Percentiles rank a stretch among this genome's conserved stretches.
Conservation (phyloP, 257 asterid genomes). For the Solanum gandarillasii region DNA sequence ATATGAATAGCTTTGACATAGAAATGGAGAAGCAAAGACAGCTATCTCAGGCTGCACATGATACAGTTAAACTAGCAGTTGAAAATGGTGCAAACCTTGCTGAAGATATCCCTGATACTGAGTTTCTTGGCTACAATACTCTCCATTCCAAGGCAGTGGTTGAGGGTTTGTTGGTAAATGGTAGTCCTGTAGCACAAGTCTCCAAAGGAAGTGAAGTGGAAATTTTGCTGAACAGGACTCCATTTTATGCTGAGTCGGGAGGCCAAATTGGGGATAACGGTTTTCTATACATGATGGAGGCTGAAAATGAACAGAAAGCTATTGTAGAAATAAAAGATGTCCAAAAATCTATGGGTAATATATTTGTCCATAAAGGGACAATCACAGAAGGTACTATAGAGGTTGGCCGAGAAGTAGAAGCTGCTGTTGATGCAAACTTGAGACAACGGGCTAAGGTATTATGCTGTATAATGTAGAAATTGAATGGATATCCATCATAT, state of each 20-base stretch:
- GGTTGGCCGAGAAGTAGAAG: constrained; percentile 76
- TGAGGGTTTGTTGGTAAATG: constrained; percentile 66
- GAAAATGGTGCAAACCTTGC: constrained; percentile 64
- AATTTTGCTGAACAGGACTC: constrained; percentile 72
- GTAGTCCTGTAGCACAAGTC: constrained; percentile 56
- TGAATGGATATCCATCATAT: background rate
- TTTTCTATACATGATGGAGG: constrained; percentile 28
- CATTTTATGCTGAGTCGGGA: constrained; percentile 95
- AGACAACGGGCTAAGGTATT: constrained; percentile 88
- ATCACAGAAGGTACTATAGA: constrained; percentile 55
- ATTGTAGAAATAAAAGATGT: constrained; percentile 66
- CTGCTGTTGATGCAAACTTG: constrained; percentile 67
- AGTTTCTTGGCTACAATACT: constrained; percentile 67
- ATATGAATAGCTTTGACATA: constrained; percentile 52
- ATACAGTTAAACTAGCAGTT: constrained; percentile 62
- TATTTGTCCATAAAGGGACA: constrained; percentile 76
- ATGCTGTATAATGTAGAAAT: background rate
- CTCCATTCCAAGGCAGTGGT: constrained; percentile 63
- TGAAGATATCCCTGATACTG: constrained; percentile 61
- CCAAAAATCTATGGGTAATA: constrained; percentile 64
- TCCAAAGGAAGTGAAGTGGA: constrained; percentile 85
- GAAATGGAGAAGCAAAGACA: constrained; percentile 91
- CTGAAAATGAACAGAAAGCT: constrained; percentile 38
- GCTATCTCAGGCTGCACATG: constrained; percentile 97
- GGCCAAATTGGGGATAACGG: constrained; percentile 95